Conservation (phyloP, 345 rosid genomes). For the Laguncularia racemosa region DNA sequence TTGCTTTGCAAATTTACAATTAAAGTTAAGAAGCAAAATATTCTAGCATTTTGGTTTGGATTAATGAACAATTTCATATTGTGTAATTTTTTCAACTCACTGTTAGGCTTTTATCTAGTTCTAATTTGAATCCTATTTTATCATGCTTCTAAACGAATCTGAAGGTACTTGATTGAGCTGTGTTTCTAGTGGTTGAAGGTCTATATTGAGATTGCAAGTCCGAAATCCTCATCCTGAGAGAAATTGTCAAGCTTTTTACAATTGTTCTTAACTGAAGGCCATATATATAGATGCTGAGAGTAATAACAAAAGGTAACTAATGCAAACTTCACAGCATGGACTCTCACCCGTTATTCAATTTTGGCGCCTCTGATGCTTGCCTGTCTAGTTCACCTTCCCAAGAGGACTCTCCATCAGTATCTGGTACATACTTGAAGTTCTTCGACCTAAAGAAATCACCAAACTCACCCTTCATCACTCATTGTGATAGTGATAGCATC, state of each 20-base stretch:
- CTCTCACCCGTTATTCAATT: constrained; percentile 28
- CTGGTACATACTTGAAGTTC: constrained; percentile 14
- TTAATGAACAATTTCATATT: no score
- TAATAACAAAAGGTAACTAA: constrained; percentile 11
- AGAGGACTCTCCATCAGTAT: constrained; percentile 7
- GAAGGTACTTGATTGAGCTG: neutral
- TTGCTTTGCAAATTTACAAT: no score
- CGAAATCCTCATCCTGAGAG: neutral
- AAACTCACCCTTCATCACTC: constrained; percentile 31
- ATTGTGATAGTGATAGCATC: constrained; percentile 31
- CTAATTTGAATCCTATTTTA: no score
- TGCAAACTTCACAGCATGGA: constrained; percentile 40
- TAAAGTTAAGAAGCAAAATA: no score
- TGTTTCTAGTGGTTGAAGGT: no score
- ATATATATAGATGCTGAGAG: neutral
- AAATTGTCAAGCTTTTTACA: neutral
- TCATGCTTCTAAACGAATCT: no score
- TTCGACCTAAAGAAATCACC: constrained; percentile 38
- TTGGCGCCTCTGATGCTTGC: constrained; percentile 24
- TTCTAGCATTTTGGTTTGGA: no score
- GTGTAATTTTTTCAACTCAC: no score
- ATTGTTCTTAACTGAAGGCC: neutral
- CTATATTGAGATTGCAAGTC: no score
- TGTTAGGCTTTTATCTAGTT: no score
- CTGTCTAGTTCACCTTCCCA: constrained; percentile 30